Conservation (phyloP, 2,329 filamentous ascomycete species). For the Zymoseptoria pseudotritici region DNA sequence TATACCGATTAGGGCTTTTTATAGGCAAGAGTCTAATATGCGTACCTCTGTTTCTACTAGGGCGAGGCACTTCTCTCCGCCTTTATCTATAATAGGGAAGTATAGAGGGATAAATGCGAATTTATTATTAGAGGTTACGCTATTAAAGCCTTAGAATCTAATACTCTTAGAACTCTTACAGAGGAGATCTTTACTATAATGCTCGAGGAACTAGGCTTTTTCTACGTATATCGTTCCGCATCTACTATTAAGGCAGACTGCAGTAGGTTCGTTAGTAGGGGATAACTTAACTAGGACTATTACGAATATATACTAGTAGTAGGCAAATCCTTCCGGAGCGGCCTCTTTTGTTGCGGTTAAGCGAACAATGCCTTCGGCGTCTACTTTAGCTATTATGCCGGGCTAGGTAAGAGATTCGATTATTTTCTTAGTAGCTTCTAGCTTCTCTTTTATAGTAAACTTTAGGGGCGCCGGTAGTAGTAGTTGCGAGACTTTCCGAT, state of each 20-base stretch:
- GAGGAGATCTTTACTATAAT: background rate
- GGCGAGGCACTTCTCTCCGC: too few species aligned
- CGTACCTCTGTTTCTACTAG: too few species aligned
- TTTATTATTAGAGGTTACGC: background rate
- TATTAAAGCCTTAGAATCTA: background rate
- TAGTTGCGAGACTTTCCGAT: too few species aligned
- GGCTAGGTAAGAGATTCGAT: too few species aligned
- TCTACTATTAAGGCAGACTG: background rate
- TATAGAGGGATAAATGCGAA: background rate
- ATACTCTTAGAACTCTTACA: background rate
- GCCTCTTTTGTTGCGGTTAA: too few species aligned
- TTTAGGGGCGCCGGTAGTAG: too few species aligned
- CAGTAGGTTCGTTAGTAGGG: background rate
- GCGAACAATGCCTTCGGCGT: too few species aligned
- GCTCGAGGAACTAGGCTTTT: background rate
- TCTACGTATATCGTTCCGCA: background rate
- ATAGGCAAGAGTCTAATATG: background rate
- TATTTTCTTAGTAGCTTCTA: too few species aligned
- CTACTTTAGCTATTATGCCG: too few species aligned
- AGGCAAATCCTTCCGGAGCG: background rate
- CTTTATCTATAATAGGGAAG: background rate
- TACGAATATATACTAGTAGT: background rate
- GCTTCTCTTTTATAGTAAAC: too few species aligned
- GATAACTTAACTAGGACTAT: background rate
- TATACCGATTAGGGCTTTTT: background rate